Evolutionary conservation across 1,284 basidiomycete species (phyloP).

Genomic region (Neolentinus lepideus): DNA sequence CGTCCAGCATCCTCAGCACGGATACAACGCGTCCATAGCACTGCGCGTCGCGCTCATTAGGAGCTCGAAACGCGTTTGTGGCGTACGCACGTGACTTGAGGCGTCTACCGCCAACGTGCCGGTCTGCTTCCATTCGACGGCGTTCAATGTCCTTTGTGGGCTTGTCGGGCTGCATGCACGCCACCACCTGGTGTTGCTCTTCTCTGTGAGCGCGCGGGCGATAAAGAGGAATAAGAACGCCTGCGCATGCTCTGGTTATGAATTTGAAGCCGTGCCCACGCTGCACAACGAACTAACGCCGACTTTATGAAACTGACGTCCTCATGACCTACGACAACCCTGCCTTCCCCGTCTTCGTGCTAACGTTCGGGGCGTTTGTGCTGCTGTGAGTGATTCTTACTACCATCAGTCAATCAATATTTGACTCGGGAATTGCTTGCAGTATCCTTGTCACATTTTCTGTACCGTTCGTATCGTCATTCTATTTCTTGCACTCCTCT

Average conservation of each 20-base stretch:
- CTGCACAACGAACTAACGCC: too few relatives aligned
- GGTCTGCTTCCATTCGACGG: background rate
- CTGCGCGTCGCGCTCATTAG: too few relatives aligned
- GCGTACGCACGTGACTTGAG: background rate
- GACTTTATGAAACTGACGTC: background rate
- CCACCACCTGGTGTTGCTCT: too few relatives aligned
- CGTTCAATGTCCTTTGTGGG: background rate
- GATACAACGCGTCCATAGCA: too few relatives aligned
- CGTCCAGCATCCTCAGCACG: too few relatives aligned
- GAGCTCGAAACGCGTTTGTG: background rate
- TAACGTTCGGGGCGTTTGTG: background rate
- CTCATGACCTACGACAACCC: background rate
- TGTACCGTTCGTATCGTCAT: slow-evolving; percentile 18
- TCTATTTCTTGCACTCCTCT: slow-evolving; percentile 21
- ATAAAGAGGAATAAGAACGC: too few relatives aligned
- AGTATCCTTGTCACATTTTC: slow-evolving; percentile 25
- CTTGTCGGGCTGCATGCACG: background rate
- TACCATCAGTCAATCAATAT: background rate
- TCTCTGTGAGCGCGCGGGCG: too few relatives aligned
- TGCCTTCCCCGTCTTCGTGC: background rate
- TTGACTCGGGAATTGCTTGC: background rate
- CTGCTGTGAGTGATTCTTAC: background rate
- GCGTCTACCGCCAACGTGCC: background rate
- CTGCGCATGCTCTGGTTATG: background rate
- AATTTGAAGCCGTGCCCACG: too few relatives aligned